Conservation (phyloP, 768 basidiomycete genomes). For the Stropharia rugosoannulata region DNA sequence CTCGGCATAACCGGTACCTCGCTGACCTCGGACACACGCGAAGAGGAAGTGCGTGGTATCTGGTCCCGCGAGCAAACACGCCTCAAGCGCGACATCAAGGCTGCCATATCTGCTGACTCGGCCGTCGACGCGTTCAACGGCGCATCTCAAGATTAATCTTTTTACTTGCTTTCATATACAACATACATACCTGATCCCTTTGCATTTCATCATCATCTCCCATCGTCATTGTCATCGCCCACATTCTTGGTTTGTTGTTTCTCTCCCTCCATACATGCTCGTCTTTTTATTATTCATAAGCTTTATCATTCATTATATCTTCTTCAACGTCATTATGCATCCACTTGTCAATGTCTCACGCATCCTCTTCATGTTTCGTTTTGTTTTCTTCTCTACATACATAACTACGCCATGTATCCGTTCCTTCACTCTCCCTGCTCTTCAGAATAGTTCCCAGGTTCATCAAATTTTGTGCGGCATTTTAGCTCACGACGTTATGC, state of each 20-base stretch:
- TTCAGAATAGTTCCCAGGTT: not conserved
- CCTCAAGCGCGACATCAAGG: constrained; percentile 43
- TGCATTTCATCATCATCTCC: constrained; percentile 8
- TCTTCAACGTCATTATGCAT: not conserved
- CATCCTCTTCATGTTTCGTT: not conserved
- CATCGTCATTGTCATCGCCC: not conserved
- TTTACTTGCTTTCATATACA: constrained; percentile 16
- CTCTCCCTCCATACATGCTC: constrained; percentile 10
- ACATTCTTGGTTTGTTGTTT: not conserved
- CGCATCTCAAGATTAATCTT: constrained; percentile 42
- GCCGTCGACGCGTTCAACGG: constrained; percentile 35
- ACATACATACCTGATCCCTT: constrained; percentile 7
- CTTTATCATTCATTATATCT: constrained; percentile 10
- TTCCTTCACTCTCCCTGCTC: not conserved
- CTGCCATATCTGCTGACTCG: constrained; percentile 16
- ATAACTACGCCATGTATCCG: not conserved
- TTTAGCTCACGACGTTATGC: too few species aligned
- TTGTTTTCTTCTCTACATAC: not conserved
- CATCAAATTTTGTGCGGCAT: too few species aligned
- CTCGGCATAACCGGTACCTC: constrained; percentile 46
- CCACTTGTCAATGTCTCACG: constrained; percentile 5
- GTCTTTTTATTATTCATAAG: not conserved
- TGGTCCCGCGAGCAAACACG: constrained; percentile 51
- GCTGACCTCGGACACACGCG: constrained; percentile 22
- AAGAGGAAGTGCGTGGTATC: constrained; percentile 31